Evolutionary conservation across 148 eudicot genomes (phyloP), one percentile per base, ranked within the genome.

Genomic region (Heliosperma pusillum): DNA sequence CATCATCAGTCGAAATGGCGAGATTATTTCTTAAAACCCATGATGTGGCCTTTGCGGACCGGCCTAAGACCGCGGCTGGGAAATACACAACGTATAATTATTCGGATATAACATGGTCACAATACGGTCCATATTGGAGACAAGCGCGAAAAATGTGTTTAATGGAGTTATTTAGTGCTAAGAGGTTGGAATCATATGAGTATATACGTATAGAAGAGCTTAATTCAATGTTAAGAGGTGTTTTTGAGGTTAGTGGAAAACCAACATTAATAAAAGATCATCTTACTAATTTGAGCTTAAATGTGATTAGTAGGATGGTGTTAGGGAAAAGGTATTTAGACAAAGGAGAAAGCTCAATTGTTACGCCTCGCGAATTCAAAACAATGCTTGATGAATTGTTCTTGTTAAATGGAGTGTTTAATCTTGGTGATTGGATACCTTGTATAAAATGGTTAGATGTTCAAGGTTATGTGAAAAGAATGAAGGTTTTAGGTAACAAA

Each of bases 401-500:
- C 61, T 77, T 90, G 81, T 59, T 95, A 21, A 95, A 95, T 61
- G 99, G 99, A 0, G 99, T 95, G 20, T 25, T 95, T 0, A 92
- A 95, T 53, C 81, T 92, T 2, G 99, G 99, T 2, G 99, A 95
- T 81, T 86, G 82, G 80, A 90, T 95, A 0, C 91, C 97, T 7
- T 89, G 86, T 75, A 9, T 95, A 3, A 87, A 81, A 59, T 89
- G 83, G 59, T 21, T 95, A 77, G 99, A 95, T 77, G 77, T 95
- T 77, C 97, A 95, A 72, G 99, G 99, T 40, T 95, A 92, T 78
- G 88, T 88, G 27, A 92, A 89, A 86, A 92, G 97, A 82, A 95
- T 95, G 99, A 95, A 95, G 86, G 25, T 22, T 27, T 81, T 92
- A 73, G 88, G 87, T 26, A 92, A 83, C 85, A 90, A 92, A 62